Base-by-base conservation (phyloP, 2,329 filamentous ascomycete species). In the Venturia nashicola region DNA sequence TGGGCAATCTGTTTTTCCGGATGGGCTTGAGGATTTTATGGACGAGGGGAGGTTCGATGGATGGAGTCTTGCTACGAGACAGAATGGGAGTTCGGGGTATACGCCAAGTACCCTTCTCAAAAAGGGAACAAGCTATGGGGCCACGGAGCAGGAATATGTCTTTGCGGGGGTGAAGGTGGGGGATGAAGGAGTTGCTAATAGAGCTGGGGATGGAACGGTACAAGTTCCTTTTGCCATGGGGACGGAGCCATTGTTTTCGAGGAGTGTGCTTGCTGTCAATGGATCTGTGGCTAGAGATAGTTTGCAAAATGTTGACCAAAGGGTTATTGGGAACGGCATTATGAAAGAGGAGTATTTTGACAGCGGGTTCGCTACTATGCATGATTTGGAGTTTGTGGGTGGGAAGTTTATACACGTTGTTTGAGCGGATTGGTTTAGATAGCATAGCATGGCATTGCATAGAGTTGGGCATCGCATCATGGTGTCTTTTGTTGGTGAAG, bases 31-130 rank as follows among this genome's bases (percentile, higher is more conserved):
- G 32, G 67, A 70, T 5, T 71, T 71, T 0, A 66, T 72, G 74
- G 43, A 73, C 71, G 12, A 42, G 11, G 40, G 40, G 11, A 12
- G 11, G 40, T 27, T 68, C 65, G 27, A 71, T 71, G 59, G 40
- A 66, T 69, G 39, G 65, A 70, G 27, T 27, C 64, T 54, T 51
- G 54, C 12, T 1, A 88, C 85, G 0, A 78, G 71, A 48, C 82
- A 86, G 66, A 81, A 83, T 46, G 85, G 85, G 40, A 81, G 77
- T 5, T 86, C 84, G 5, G 73, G 70, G 39, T 88, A 85, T 70
- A 75, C 78, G n/a, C 62, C 79, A 42, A 73, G 74, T 36, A 71
- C 75, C n/a, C 77, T 81, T 12, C 75, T 76, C 66, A 78, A 75
- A 66, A 76, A 71, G 61, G 79, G 79, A 60, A 80, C 74, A 18